Evolutionary conservation across 2,329 filamentous ascomycete genomes (phyloP), one percentile per base, ranked within the genome.

Genomic region (Penicillium fuscoglaucum): DNA sequence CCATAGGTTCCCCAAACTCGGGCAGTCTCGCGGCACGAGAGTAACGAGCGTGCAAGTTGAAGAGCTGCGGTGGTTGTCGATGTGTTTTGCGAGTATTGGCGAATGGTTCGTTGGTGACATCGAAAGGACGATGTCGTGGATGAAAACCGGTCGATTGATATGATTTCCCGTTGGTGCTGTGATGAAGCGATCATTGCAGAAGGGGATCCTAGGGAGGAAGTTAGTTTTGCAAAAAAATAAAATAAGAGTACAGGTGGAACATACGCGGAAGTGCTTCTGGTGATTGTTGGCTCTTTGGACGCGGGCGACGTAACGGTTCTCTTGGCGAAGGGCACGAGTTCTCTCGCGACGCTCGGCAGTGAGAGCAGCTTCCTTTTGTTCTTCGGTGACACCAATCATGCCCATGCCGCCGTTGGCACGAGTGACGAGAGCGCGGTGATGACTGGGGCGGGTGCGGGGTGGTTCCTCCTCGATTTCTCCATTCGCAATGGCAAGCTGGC

Each of bases 331-430:
- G 66, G 87, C 86, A 57, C 84, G 79, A 70, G 87, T 89, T 60
- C 85, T 82, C 57, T 87, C 86, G 68, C 88, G 84, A 75, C 88
- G 86, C 76, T 93, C 90, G 9, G 84, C 82, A 47, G 83, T 83
- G 24, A 80, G 77, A 19, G 90, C 85, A 62, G 87, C 85, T 52
- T 83, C 83, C 79, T 88, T 93, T 81, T 90, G 90, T 58, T 84
- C 80, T n/a, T 89, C 88, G 6, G 85, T 87, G 7, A 91, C 90
- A 45, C 91, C 90, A 46, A 87, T 71, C 88, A 96, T 90, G 44
- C 91, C 91, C 31, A 83, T 72, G 31, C 85, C 88, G n/a, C 87
- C 88, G 62, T 91, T 87, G 21, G 86, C 87, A 61, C 91, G 86
- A 52, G 82, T 86, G 45, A 88, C 79, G 24, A 90, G 72, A 19